Evolutionary conservation across 768 basidiomycete genomes (phyloP).

Genomic region (Porpolomopsis calyptriformis): DNA sequence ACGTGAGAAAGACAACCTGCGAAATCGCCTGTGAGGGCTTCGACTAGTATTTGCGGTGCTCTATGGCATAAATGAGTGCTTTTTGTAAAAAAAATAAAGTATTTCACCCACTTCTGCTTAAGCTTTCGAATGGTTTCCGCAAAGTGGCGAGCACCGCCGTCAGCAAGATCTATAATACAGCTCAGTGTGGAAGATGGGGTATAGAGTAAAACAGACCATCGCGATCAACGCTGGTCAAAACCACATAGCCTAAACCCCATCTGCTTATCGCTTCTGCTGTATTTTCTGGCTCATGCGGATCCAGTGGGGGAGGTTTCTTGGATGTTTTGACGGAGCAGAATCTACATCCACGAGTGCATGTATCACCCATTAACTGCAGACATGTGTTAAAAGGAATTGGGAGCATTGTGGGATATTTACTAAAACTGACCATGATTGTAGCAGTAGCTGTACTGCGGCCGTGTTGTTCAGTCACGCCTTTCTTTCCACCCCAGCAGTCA

Average conservation of each 20-base stretch:
- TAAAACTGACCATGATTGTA: constrained; percentile 78
- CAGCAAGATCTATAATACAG: constrained; percentile 59
- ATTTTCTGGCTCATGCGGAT: constrained; percentile 94
- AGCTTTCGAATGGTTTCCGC: constrained; percentile 92
- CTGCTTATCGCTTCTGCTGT: constrained; percentile 96
- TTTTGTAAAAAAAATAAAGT: not conserved
- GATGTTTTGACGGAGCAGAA: constrained; percentile 98
- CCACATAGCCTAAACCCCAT: constrained; percentile 98
- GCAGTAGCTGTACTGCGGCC: constrained; percentile 83
- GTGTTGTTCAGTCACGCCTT: constrained; percentile 52
- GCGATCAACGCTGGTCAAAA: constrained; percentile 91
- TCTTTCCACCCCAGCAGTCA: constrained; percentile 96
- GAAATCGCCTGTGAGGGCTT: constrained; percentile 95
- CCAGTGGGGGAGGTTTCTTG: constrained; percentile 74
- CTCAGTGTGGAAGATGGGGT: not conserved
- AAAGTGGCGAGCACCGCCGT: constrained; percentile 90
- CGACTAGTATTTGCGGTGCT: constrained; percentile 91
- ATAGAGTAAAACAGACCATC: constrained; percentile 54
- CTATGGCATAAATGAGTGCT: constrained; percentile 27
- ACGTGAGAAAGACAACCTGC: constrained; percentile 68
- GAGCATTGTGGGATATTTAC: constrained; percentile 5
- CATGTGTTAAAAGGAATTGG: constrained; percentile 1
- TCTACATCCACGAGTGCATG: constrained; percentile 93
- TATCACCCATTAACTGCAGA: constrained; percentile 91
- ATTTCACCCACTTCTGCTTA: constrained; percentile 70